A percentile compares a stretch with the other conserved stretches of the same genome.
Evolutionary conservation across 352 stramenopile genomes (phyloP).

Genomic region (Globisporangium mamillatum): DNA sequence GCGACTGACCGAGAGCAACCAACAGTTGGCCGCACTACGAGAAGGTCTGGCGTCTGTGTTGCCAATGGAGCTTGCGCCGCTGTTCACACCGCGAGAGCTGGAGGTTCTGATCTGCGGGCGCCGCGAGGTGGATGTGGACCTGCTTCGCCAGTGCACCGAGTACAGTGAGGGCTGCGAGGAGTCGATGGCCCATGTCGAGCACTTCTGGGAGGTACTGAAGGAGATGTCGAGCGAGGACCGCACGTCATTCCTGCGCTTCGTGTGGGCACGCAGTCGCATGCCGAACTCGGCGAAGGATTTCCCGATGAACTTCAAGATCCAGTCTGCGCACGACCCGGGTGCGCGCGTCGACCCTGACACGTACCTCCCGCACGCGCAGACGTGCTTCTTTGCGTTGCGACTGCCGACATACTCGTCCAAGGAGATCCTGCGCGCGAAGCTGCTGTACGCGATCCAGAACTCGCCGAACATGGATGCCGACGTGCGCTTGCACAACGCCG

Average conservation of each 20-base stretch:
- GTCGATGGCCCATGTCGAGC: constrained; percentile 86
- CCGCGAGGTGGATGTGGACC: constrained; percentile 95
- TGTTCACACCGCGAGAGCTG: constrained; percentile 96
- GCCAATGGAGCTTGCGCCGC: constrained; percentile 93
- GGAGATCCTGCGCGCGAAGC: constrained; percentile 78
- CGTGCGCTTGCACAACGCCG: constrained; percentile 88
- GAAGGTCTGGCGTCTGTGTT: constrained; percentile 93
- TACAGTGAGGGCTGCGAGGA: constrained; percentile 95
- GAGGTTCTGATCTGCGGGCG: constrained; percentile 96
- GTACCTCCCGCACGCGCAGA: constrained; percentile 98
- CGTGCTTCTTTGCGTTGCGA: constrained; percentile 98
- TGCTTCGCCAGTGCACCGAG: constrained; percentile 94
- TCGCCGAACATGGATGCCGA: constrained; percentile 96
- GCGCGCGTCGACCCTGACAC: constrained; percentile 73
- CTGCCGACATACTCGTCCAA: constrained; percentile 94
- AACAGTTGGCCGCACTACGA: constrained; percentile 73
- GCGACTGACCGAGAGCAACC: constrained; percentile 74
- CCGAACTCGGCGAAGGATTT: constrained; percentile 97
- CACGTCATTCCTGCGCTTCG: constrained; percentile 97
- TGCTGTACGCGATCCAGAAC: constrained; percentile 95
- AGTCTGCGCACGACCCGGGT: constrained; percentile 81
- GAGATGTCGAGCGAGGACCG: constrained; percentile 95
- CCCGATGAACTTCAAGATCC: constrained; percentile 93
- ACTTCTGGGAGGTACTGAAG: constrained; percentile 96
- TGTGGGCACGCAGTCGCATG: constrained; percentile 96